Evolutionary conservation across 495 filamentous ascomycete species (phyloP).

Genomic region (Rusavskia elegans): DNA sequence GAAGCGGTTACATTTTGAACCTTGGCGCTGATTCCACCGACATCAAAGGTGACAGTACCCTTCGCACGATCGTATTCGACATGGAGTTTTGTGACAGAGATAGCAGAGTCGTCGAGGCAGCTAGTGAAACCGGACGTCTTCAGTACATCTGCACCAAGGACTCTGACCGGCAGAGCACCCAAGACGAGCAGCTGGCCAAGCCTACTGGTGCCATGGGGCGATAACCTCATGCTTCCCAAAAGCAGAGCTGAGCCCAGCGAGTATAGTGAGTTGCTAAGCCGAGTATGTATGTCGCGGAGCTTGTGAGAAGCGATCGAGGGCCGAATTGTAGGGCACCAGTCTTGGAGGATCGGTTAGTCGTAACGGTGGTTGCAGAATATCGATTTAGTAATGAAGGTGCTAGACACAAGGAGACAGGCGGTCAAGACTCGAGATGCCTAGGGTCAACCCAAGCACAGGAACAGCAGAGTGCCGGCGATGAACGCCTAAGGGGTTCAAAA

Average conservation of each 20-base stretch:
- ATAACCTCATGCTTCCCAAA: background rate
- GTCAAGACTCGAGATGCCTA: background rate
- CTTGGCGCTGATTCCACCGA: constrained; percentile 58
- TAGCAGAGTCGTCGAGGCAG: constrained; percentile 48
- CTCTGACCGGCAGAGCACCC: constrained; percentile 22
- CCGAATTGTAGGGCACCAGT: too few species aligned
- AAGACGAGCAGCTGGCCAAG: background rate
- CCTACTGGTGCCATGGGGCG: background rate
- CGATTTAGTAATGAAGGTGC: too few species aligned
- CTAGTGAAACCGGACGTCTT: constrained; percentile 64
- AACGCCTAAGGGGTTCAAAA: background rate
- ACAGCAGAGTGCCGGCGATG: background rate
- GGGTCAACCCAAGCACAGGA: background rate
- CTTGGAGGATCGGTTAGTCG: too few species aligned
- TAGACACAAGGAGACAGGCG: too few species aligned
- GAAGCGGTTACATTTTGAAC: constrained; percentile 68
- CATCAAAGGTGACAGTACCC: constrained; percentile 62
- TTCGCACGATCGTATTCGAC: constrained; percentile 63
- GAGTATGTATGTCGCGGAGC: too few species aligned
- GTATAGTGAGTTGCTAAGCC: too few species aligned
- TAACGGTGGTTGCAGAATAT: too few species aligned
- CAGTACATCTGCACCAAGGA: constrained; percentile 51
- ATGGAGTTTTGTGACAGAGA: constrained; percentile 58
- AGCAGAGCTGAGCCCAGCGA: too few species aligned
- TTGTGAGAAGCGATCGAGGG: too few species aligned